phyloP scores from a whole-genome alignment of 345 rosid species.

The Firmiana major region DNA sequence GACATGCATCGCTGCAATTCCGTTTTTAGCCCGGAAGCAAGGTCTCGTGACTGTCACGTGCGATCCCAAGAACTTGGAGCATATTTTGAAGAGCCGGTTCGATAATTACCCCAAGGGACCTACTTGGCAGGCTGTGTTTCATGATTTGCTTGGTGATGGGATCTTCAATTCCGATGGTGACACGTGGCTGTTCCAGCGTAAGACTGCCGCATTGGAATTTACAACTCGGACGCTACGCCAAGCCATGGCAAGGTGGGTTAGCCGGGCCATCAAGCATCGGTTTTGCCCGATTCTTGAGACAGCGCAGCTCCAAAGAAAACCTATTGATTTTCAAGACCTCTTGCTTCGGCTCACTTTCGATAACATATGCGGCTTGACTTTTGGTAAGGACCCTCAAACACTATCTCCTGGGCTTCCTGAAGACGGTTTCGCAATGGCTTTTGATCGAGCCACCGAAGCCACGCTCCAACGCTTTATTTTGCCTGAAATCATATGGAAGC shows the following conservation, averaged over 20 bases:
- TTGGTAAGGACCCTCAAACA: slow-evolving; percentile 68
- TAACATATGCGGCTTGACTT: slow-evolving; percentile 76
- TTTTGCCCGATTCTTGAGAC: slow-evolving; percentile 59
- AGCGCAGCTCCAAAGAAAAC: slow-evolving; percentile 37
- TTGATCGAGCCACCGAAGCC: slow-evolving; percentile 77
- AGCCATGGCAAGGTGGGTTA: slow-evolving; percentile 82
- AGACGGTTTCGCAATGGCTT: slow-evolving; percentile 58
- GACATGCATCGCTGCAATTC: slow-evolving; percentile 59
- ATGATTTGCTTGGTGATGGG: slow-evolving; percentile 70
- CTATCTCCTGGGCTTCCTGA: slow-evolving; percentile 51
- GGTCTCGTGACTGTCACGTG: slow-evolving; percentile 86
- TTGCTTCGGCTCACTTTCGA: slow-evolving; percentile 75
- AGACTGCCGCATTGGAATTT: slow-evolving; percentile 81
- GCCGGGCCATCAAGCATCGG: slow-evolving; percentile 59
- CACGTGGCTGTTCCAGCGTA: slow-evolving; percentile 75
- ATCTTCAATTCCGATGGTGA: slow-evolving; percentile 76
- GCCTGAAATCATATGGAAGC: slow-evolving; percentile 61
- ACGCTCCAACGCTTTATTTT: slow-evolving; percentile 60
- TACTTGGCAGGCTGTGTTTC: slow-evolving; percentile 68
- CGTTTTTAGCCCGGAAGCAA: slow-evolving; percentile 51
- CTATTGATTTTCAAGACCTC: slow-evolving; percentile 67
- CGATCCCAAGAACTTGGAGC: slow-evolving; percentile 67
- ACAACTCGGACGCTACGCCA: slow-evolving; percentile 75
- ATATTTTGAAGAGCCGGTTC: slow-evolving; percentile 63
- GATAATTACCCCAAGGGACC: slow-evolving; percentile 82